Evolutionary conservation across 495 filamentous ascomycete species (phyloP).

Genomic region (Neurospora sp.): DNA sequence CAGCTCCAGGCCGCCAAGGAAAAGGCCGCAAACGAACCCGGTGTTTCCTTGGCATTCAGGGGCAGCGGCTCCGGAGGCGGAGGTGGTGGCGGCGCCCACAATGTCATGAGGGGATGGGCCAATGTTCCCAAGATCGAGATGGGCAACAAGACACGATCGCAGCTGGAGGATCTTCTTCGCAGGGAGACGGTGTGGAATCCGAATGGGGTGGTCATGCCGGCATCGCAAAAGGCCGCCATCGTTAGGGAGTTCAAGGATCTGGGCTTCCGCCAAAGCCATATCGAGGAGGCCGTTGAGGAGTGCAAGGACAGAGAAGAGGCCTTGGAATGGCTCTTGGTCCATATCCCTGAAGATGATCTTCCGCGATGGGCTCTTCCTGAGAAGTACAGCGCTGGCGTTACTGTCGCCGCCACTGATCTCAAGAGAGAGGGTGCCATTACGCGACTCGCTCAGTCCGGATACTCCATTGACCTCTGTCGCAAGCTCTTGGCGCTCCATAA

Average conservation of each 20-base stretch:
- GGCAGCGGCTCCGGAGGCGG: constrained; percentile 19
- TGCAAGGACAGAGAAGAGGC: constrained; percentile 92
- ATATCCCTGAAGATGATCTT: constrained; percentile 93
- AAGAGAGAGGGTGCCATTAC: constrained; percentile 70
- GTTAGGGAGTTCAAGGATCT: constrained; percentile 63
- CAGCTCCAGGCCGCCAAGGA: constrained; percentile 51
- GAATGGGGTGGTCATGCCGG: constrained; percentile 52
- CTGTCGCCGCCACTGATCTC: constrained; percentile 68
- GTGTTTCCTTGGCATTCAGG: constrained; percentile 28
- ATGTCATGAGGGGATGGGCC: constrained; percentile 64
- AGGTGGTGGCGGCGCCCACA: constrained; percentile 11
- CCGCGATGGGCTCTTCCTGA: constrained; percentile 85
- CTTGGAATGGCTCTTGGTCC: constrained; percentile 83
- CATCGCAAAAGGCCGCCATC: constrained; percentile 45
- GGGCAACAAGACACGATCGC: constrained; percentile 62
- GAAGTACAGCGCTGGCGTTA: constrained; percentile 78
- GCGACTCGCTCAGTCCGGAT: constrained; percentile 71
- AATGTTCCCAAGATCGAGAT: constrained; percentile 85
- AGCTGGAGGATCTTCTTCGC: constrained; percentile 69
- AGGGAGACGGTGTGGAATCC: constrained; percentile 80
- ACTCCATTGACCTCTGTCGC: constrained; percentile 71
- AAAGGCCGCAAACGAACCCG: constrained; percentile 49
- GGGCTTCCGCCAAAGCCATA: constrained; percentile 78
- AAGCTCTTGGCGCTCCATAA: constrained; percentile 55
- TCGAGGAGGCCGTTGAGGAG: constrained; percentile 75